Percentiles rank a stretch among this genome's conserved stretches.
These are phyloP conservation scores for Lathyrus tuberosus DNA, from an alignment of 306 rosid genomes.

Conservation along the genomic window DNA sequence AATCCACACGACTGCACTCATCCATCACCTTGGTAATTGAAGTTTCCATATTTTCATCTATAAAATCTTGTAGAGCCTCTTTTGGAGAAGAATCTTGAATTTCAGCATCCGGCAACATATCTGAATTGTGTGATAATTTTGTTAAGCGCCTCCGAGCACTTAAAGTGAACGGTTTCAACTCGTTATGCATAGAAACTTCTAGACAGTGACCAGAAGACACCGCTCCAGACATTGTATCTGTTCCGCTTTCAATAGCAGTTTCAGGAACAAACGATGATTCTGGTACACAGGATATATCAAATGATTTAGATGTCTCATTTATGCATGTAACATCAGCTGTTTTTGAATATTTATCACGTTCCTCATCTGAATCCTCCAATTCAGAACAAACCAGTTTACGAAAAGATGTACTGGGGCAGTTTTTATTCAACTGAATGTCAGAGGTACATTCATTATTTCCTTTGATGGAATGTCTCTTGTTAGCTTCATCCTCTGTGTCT, in stretches of 20 bases:
- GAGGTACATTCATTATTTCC: conserved; percentile 39
- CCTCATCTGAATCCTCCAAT: conserved; percentile 52
- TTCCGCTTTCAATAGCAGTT: conserved; percentile 58
- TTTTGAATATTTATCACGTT: conserved; percentile 44
- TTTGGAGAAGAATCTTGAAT: conserved; percentile 45
- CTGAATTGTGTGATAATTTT: conserved; percentile 39
- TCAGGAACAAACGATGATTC: conserved; percentile 87
- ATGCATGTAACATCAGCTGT: conserved; percentile 46
- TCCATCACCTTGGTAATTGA: conserved; percentile 66
- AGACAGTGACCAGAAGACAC: conserved; percentile 50
- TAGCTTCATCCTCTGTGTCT: conserved; percentile 41
- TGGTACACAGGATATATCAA: conserved; percentile 74
- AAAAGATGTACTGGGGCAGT: conserved; percentile 38
- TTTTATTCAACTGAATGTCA: conserved; percentile 43
- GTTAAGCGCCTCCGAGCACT: conserved; percentile 34
- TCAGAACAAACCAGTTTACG: conserved; percentile 49
- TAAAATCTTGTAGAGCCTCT: conserved; percentile 52
- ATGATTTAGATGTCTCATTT: conserved; percentile 53
- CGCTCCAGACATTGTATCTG: conserved; percentile 50
- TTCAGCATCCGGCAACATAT: conserved; percentile 43
- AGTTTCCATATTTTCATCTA: conserved; percentile 51
- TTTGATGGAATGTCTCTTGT: conserved; percentile 41
- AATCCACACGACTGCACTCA: conserved; percentile 87
- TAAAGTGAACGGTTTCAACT: conserved; percentile 38
- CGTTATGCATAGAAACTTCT: conserved; percentile 54